phyloP scores from a whole-genome alignment of 139 green algal genomes.

The Zygnema cylindricum region DNA sequence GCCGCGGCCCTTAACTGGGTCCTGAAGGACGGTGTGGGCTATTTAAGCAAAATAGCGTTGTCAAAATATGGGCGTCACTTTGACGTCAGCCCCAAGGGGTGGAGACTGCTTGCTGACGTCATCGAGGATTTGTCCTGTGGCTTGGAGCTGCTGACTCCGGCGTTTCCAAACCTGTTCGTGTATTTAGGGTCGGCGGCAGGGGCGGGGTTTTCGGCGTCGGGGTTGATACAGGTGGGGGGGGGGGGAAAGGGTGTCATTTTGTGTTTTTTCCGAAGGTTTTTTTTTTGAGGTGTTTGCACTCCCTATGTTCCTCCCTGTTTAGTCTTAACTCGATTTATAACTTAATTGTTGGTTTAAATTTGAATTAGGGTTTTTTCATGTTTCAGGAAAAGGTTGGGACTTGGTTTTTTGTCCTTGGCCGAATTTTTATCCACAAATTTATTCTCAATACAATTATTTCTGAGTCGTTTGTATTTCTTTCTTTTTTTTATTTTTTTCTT shows the following conservation, averaged over 20 bases:
- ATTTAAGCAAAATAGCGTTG: slow-evolving; percentile 61
- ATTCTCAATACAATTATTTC: too few species aligned
- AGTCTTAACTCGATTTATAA: too few species aligned
- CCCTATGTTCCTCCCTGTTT: too few species aligned
- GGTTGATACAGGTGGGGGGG: slow-evolving; percentile 37
- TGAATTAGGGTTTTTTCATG: too few species aligned
- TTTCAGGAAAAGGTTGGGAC: neutral
- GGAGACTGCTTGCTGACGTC: slow-evolving; percentile 34
- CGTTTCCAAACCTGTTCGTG: slow-evolving; percentile 41
- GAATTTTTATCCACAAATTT: too few species aligned
- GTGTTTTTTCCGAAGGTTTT: too few species aligned
- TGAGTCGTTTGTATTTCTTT: too few species aligned
- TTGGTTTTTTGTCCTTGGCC: too few species aligned
- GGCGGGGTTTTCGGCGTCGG: neutral
- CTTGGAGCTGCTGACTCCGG: slow-evolving; percentile 49
- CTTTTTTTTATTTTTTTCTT: too few species aligned
- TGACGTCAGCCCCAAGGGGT: slow-evolving; percentile 59
- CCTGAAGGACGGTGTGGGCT: slow-evolving; percentile 65
- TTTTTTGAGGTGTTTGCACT: too few species aligned
- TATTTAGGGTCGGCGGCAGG: slow-evolving; percentile 26
- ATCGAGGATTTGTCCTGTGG: slow-evolving; percentile 38
- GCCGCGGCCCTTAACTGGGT: slow-evolving; percentile 64
- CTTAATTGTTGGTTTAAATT: too few species aligned
- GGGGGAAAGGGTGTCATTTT: too few species aligned
- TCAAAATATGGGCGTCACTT: slow-evolving; percentile 58